Base-by-base conservation (phyloP, 75 land plant genomes). In the Pseudotsuga menziesii region DNA sequence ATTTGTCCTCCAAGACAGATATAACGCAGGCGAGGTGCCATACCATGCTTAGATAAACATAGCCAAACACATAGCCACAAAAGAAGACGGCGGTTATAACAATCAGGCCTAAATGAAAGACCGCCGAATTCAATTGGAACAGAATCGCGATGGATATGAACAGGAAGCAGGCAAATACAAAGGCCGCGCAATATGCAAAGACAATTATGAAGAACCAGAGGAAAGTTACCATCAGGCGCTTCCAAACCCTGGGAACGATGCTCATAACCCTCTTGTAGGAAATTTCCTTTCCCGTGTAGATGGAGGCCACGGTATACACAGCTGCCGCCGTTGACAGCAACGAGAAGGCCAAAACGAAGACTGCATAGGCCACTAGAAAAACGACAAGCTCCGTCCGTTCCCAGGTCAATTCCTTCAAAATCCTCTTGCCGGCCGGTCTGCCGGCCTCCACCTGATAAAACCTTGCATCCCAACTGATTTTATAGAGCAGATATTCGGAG, bases 1-100 rank as follows among this genome's bases (percentile, higher is more conserved):
- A 91, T 13, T 83, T 44, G 35, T 92, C 93, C 80, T 97, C 99
- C 13, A 97, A 82, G 4, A 97, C 98, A 1, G 98, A 81, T 11
- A 97, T 80, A 16, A 94, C 99, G 57, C 92, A 89, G 25, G 98
- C 98, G 17, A 97, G 86, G 29, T 94, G 95, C 99, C 99, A 94
- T 26, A 89, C 27, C 2, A 88, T 89, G 27, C 85, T 84, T 57
- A 91, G 84, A 76, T 87, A 88, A 13, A 89, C 87, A 78, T 91
- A 87, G 35, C 78, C 88, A 20, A 58, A 73, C 13, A 88, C 87
- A 78, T 91, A 87, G 35, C 78, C 88, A 20, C 61, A 70, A 13
- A 88, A 8, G 25, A 86, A 83, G 3, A 67, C 58, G 2, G 36
- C 74, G 22, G 93, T 44, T 44, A 44, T 44, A 44, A 44, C 9